Percentiles rank a stretch among this genome's conserved stretches.
phyloP scores from a whole-genome alignment of 164 flowering plant species.

The Vitis cinerea region DNA sequence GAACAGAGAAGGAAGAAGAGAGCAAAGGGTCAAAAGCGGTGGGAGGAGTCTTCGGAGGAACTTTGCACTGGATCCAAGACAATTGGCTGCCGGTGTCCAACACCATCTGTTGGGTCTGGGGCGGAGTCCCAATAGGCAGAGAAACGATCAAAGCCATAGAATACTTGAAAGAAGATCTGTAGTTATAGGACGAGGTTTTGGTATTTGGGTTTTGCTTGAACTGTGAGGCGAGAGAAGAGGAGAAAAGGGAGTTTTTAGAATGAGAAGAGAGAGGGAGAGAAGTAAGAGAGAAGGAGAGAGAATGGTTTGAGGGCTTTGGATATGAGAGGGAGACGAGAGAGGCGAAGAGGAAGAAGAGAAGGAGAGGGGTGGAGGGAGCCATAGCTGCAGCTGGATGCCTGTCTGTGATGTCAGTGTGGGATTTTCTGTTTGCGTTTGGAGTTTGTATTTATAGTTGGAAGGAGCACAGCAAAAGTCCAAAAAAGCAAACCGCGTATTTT shows the following conservation, averaged over 20 bases:
- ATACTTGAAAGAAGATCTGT: conserved; percentile 46
- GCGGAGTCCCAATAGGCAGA: conserved; percentile 78
- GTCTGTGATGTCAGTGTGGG: background rate
- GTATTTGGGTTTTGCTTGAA: conserved; percentile 10
- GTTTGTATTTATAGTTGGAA: conserved; percentile 1
- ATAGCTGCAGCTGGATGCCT: background rate
- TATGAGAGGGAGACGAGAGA: background rate
- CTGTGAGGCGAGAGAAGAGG: conserved; percentile 17
- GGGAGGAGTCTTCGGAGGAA: conserved; percentile 25
- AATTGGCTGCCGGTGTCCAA: conserved; percentile 85
- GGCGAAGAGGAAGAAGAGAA: background rate
- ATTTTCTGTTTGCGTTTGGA: background rate
- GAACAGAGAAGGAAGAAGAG: conserved; percentile 70
- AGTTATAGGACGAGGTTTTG: conserved; percentile 16
- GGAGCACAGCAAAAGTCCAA: background rate
- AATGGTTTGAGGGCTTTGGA: conserved; percentile 5
- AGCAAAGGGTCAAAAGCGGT: conserved; percentile 60
- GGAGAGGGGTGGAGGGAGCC: conserved; percentile 4
- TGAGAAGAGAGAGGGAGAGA: conserved; percentile 14
- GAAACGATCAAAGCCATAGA: conserved; percentile 63
- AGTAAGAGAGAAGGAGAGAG: conserved; percentile 35
- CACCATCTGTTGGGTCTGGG: conserved; percentile 70
- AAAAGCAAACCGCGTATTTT: conserved; percentile 10
- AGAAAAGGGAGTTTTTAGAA: background rate
- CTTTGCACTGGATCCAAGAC: conserved; percentile 71